A percentile compares a stretch with the other conserved stretches of the same genome.
phyloP scores from a whole-genome alignment of 2,329 filamentous ascomycete species.

The Anthostomella pinea region DNA sequence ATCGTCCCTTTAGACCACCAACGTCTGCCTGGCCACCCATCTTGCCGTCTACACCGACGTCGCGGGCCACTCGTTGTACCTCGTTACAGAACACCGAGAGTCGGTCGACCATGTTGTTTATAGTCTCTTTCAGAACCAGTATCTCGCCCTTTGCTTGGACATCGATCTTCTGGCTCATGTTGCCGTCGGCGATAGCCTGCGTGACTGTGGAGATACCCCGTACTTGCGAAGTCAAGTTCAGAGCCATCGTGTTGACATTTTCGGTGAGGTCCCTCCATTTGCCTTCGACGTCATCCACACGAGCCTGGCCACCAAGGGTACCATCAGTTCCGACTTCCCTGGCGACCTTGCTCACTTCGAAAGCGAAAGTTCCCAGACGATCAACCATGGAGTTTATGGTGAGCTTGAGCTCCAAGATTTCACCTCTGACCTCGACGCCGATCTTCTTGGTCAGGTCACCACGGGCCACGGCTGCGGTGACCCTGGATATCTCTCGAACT shows the following conservation, averaged over 20 bases:
- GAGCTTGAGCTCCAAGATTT: constrained; percentile 92
- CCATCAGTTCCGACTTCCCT: constrained; percentile 96
- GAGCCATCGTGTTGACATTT: constrained; percentile 77
- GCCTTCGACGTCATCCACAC: constrained; percentile 91
- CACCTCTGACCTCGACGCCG: constrained; percentile 86
- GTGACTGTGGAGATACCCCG: constrained; percentile 92
- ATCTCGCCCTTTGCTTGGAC: constrained; percentile 96
- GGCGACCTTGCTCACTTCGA: constrained; percentile 92
- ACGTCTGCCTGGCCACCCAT: constrained; percentile 98
- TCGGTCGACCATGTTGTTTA: constrained; percentile 98
- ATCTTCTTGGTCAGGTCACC: constrained; percentile 97
- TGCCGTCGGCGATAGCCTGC: constrained; percentile 90
- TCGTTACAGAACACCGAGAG: constrained; percentile 95
- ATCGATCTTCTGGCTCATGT: constrained; percentile 94
- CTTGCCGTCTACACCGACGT: constrained; percentile 96
- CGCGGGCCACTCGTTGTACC: constrained; percentile 90
- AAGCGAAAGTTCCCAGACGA: constrained; percentile 90
- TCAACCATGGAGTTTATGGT: constrained; percentile 99
- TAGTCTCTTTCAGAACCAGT: constrained; percentile 88
- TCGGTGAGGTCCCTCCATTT: constrained; percentile 98
- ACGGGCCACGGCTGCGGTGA: constrained; percentile 91
- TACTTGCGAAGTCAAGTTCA: constrained; percentile 70
- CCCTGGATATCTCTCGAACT: constrained; percentile 94
- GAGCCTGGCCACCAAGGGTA: constrained; percentile 87
- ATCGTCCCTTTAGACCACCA: constrained; percentile 85